phyloP scores from a whole-genome alignment of 768 basidiomycete genomes.

The Russula virescens region DNA sequence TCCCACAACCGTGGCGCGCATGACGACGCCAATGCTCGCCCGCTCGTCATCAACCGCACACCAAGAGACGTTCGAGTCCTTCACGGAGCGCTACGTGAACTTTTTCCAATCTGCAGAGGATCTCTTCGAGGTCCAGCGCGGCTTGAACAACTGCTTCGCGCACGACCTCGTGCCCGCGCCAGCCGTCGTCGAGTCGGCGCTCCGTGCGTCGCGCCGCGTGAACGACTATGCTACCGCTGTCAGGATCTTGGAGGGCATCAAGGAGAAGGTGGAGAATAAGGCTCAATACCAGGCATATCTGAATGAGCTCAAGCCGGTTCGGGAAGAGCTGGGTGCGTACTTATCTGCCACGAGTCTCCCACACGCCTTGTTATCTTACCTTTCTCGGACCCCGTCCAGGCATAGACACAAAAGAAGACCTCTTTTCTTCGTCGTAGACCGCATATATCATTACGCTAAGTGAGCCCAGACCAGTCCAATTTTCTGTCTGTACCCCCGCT shows the following conservation, averaged over 20 bases:
- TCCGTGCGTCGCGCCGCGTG: conserved; percentile 83
- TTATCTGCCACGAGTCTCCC: background rate
- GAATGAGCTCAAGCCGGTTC: conserved; percentile 79
- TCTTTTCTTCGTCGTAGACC: conserved; percentile 45
- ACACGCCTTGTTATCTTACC: background rate
- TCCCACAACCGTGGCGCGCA: conserved; percentile 40
- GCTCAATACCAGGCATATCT: conserved; percentile 91
- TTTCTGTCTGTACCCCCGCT: background rate
- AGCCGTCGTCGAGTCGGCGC: conserved; percentile 77
- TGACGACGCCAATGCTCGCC: conserved; percentile 37
- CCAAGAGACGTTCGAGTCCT: conserved; percentile 90
- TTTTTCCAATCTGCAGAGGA: conserved; percentile 94
- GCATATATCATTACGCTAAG: conserved; percentile 12
- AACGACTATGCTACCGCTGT: conserved; percentile 98
- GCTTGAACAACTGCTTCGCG: conserved; percentile 99
- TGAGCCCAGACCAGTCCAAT: background rate
- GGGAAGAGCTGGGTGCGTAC: conserved; percentile 82
- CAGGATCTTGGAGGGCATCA: conserved; percentile 90
- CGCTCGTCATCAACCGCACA: conserved; percentile 52
- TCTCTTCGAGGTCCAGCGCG: conserved; percentile 97
- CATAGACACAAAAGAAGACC: conserved; percentile 56
- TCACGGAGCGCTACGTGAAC: conserved; percentile 87
- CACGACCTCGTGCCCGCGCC: conserved; percentile 93
- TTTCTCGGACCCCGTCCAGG: conserved; percentile 34
- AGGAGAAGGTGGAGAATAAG: conserved; percentile 98